Evolutionary conservation across 352 stramenopile genomes (phyloP).

Genomic region (Phytophthora pluvialis): DNA sequence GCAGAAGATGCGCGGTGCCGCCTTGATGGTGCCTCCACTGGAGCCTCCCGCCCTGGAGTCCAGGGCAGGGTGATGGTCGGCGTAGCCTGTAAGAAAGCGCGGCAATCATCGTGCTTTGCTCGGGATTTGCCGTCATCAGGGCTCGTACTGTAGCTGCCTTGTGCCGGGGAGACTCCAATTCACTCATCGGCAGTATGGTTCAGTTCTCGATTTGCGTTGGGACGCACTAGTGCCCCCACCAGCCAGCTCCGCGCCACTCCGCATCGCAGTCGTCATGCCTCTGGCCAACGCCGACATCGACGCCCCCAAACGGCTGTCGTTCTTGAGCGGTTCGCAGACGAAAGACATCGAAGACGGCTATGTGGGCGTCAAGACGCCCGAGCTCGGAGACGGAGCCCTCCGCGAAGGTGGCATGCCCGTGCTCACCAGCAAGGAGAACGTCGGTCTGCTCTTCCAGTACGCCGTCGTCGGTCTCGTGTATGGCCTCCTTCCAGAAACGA

Average conservation of each 20-base stretch:
- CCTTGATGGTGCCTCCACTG: slow-evolving; percentile 3
- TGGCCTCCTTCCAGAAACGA: slow-evolving; percentile 44
- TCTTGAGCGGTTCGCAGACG: slow-evolving; percentile 33
- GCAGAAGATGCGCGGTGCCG: not conserved
- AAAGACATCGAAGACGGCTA: slow-evolving; percentile 41
- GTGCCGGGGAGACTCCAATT: slow-evolving; percentile 1
- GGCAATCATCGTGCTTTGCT: not conserved
- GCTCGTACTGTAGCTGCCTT: not conserved
- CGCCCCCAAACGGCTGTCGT: slow-evolving; percentile 39
- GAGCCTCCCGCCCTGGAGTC: too few species aligned
- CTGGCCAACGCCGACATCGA: slow-evolving; percentile 33
- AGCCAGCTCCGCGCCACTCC: too few species aligned
- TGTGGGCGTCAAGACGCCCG: slow-evolving; percentile 35
- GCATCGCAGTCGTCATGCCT: slow-evolving; percentile 5
- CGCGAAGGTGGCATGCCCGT: slow-evolving; percentile 43
- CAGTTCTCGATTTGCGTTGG: slow-evolving; percentile 6
- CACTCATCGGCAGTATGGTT: slow-evolving; percentile 1
- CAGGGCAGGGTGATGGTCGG: not conserved
- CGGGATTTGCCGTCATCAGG: slow-evolving; percentile 1
- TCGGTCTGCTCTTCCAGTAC: slow-evolving; percentile 61
- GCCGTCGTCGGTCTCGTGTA: slow-evolving; percentile 56
- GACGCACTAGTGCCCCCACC: not conserved
- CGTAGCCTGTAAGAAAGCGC: slow-evolving; percentile 1
- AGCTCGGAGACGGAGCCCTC: slow-evolving; percentile 50
- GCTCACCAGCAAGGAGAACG: slow-evolving; percentile 37